Conservation (phyloP, 139 green algal genomes). For the Closterium sp. region DNA sequence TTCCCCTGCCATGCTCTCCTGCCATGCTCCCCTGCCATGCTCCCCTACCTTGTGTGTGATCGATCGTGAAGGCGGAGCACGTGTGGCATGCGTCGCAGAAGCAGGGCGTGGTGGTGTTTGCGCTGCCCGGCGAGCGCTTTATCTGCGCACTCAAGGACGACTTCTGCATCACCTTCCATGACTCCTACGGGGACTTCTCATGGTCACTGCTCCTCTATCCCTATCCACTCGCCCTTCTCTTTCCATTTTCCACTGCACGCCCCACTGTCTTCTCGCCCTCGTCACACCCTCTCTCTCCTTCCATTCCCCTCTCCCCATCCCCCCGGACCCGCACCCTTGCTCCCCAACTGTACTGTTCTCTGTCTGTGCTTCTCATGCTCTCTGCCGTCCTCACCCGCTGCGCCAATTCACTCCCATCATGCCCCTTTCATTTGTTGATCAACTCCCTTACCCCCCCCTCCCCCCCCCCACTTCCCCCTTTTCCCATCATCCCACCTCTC, state of each 20-base stretch:
- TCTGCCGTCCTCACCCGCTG: neutral
- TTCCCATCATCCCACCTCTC: neutral
- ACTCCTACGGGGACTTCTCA: conserved; percentile 42
- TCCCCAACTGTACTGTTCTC: too few species aligned
- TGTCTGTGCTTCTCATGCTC: too few species aligned
- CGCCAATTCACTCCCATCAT: neutral
- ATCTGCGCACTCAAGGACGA: conserved; percentile 39
- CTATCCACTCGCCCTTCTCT: neutral
- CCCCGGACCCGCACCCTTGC: too few species aligned
- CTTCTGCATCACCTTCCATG: conserved; percentile 43
- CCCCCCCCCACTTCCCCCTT: neutral
- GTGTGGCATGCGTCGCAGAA: conserved; percentile 41
- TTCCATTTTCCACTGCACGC: neutral
- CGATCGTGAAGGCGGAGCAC: conserved; percentile 18
- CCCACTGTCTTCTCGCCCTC: neutral
- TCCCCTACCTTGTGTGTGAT: neutral
- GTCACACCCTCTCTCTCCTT: neutral
- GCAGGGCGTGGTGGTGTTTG: conserved; percentile 47
- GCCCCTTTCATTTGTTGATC: neutral
- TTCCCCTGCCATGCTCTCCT: neutral
- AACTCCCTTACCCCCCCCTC: neutral
- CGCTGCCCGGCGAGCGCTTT: conserved; percentile 36
- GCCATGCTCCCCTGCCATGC: neutral
- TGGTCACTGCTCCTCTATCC: conserved; percentile 14
- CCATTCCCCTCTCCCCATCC: neutral